phyloP scores from a whole-genome alignment of 164 flowering plant species.

The Vitis amurensis region DNA sequence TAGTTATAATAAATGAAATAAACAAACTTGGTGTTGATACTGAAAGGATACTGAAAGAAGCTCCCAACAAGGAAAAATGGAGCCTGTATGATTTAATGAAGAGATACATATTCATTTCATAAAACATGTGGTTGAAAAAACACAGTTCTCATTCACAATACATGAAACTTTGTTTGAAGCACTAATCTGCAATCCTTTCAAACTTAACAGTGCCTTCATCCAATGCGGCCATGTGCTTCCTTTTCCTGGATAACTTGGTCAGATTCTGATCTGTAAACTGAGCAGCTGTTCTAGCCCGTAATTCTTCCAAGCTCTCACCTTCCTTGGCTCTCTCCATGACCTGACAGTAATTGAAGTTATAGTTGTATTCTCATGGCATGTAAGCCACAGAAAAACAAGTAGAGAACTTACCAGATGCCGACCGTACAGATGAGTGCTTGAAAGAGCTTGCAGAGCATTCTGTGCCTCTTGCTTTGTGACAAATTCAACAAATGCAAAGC shows the following conservation, averaged over 20 bases:
- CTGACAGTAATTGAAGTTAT: slow-evolving; percentile 26
- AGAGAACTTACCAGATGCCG: slow-evolving; percentile 77
- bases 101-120: too few species aligned
- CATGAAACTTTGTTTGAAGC: too few species aligned
- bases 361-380: not conserved
- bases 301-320: slow-evolving; percentile 87
- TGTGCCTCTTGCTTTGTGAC: slow-evolving; percentile 91
- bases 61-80: too few species aligned
- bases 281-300: slow-evolving; percentile 83
- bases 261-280: slow-evolving; percentile 60
- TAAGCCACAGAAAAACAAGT: not conserved
- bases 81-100: too few species aligned
- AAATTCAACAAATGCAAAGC: slow-evolving; percentile 97
- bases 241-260: slow-evolving; percentile 61
- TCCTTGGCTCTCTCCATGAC: slow-evolving; percentile 94
- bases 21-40: too few species aligned
- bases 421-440: slow-evolving; percentile 87
- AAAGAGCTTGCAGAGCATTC: slow-evolving; percentile 83
- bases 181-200: slow-evolving; percentile 35
- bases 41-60: too few species aligned
- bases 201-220: slow-evolving; percentile 55
- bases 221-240: slow-evolving; percentile 46
- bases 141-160: too few species aligned
- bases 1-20: too few species aligned
- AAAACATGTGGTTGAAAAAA: too few species aligned